Evolutionary conservation across 257 asterid genomes (phyloP).

Genomic region (Eucommia ulmoides): DNA sequence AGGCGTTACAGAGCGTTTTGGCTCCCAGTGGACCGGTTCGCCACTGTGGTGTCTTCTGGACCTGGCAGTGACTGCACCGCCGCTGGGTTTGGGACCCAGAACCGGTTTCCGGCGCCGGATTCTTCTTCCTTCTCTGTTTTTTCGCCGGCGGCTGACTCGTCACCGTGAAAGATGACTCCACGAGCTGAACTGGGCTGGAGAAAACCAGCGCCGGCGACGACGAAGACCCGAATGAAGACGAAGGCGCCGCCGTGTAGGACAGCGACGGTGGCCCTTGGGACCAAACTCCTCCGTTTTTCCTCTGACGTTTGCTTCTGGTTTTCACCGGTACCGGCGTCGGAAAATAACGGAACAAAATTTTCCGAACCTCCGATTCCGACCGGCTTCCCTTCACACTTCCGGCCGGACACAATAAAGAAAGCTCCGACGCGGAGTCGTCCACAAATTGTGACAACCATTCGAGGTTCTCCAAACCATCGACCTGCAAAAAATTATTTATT

Average conservation of each 20-base stretch:
- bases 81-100: constrained; percentile 33
- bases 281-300: constrained; percentile 38
- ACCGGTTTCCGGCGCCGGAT: constrained; percentile 27
- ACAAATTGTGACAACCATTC: constrained; percentile 82
- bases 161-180: constrained; percentile 26
- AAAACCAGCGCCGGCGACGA: constrained; percentile 15
- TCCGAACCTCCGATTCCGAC: constrained; percentile 20
- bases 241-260: constrained; percentile 23
- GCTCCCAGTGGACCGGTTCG: constrained; percentile 80
- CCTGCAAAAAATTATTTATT: constrained; percentile 25
- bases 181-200: constrained; percentile 19
- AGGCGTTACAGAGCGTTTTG: constrained; percentile 68
- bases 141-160: constrained; percentile 36
- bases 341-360: constrained; percentile 17
- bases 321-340: constrained; percentile 29
- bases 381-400: constrained; percentile 13
- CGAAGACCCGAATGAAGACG: constrained; percentile 35
- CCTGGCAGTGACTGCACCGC: constrained; percentile 64
- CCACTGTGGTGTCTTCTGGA: constrained; percentile 84
- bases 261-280: constrained; percentile 25
- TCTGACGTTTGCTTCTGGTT: constrained; percentile 39
- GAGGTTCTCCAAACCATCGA: constrained; percentile 62
- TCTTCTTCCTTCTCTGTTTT: constrained; percentile 40
- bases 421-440: constrained; percentile 45
- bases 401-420: constrained; percentile 35